phyloP scores from a whole-genome alignment of 2,329 filamentous ascomycete species.

The Penicillium frequentans region DNA sequence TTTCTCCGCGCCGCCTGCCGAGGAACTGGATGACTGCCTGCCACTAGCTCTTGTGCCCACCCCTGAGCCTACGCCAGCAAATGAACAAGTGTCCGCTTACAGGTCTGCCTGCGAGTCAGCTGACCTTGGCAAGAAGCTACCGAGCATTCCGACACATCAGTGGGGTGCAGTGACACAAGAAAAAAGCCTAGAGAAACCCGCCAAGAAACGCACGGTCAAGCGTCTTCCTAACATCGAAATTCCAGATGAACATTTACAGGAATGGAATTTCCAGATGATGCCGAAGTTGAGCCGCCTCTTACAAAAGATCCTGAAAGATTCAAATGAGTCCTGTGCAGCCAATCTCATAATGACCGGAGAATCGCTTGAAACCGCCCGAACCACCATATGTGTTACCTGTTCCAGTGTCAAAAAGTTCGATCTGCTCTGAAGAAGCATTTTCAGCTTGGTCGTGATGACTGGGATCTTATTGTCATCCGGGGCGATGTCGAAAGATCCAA shows the following conservation, averaged over 20 bases:
- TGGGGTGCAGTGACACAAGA: conserved; percentile 24
- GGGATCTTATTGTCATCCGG: conserved; percentile 61
- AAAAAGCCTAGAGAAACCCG: conserved; percentile 30
- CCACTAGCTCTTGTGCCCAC: conserved; percentile 41
- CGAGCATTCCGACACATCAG: conserved; percentile 8
- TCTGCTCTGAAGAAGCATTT: conserved; percentile 59
- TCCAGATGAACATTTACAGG: conserved; percentile 54
- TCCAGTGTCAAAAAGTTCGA: conserved; percentile 58
- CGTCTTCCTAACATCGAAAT: conserved; percentile 53
- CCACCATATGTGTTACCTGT: conserved; percentile 65
- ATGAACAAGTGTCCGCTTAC: conserved; percentile 20
- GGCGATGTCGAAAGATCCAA: conserved; percentile 60
- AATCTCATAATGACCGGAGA: conserved; percentile 62
- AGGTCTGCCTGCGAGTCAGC: conserved; percentile 11
- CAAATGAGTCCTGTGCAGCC: conserved; percentile 61
- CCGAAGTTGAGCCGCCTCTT: conserved; percentile 59
- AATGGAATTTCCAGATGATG: conserved; percentile 61
- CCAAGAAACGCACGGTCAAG: conserved; percentile 43
- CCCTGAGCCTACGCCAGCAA: conserved; percentile 28
- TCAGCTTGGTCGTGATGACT: conserved; percentile 55
- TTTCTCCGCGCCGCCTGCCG: conserved; percentile 40
- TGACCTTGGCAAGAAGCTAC: conserved; percentile 20
- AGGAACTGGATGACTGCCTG: conserved; percentile 44
- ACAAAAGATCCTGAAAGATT: conserved; percentile 59
- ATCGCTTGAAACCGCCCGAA: conserved; percentile 55